A percentile compares a stretch with the other conserved stretches of the same genome.
Conservation (phyloP, 164 flowering plant genomes). For the Aristolochia californica region DNA sequence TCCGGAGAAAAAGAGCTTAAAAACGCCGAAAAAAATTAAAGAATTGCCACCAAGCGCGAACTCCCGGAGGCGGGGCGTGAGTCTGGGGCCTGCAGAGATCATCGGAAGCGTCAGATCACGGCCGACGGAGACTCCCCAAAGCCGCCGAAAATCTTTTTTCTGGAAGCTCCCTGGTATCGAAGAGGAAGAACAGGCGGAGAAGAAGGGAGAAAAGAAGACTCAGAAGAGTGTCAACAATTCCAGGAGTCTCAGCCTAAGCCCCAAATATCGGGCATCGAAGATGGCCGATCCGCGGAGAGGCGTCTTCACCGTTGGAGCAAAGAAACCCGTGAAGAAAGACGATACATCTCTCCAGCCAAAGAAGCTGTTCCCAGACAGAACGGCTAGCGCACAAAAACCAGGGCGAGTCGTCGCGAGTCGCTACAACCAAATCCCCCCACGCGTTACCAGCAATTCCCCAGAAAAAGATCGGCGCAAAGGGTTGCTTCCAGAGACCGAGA, state of each 20-base stretch:
- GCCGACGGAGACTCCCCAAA: conserved; percentile 30
- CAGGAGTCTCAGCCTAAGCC: conserved; percentile 32
- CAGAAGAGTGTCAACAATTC: conserved; percentile 19
- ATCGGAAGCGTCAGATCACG: conserved; percentile 22
- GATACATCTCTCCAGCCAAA: conserved; percentile 54
- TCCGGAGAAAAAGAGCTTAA: conserved; percentile 36
- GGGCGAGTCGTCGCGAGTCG: conserved; percentile 66
- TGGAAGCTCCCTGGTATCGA: conserved; percentile 51
- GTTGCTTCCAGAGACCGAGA: conserved; percentile 39
- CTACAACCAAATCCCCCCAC: conserved; percentile 31
- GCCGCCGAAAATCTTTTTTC: conserved; percentile 52
- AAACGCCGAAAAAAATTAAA: conserved; percentile 22
- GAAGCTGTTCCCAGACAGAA: conserved; percentile 59
- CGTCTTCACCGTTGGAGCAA: conserved; percentile 40
- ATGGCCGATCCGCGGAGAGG: conserved; percentile 28
- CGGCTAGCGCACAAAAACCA: conserved; percentile 20
- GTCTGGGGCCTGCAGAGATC: conserved; percentile 39
- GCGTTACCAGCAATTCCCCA: conserved; percentile 9
- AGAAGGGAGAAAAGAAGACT: conserved; percentile 25
- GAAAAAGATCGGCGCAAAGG: conserved; percentile 33
- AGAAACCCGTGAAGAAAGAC: conserved; percentile 37
- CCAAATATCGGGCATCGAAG: conserved; percentile 32
- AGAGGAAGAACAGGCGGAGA: conserved; percentile 19
- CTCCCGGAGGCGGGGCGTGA: conserved; percentile 27
- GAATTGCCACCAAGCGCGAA: conserved; percentile 13